Percentiles rank a stretch among this genome's conserved stretches.
Evolutionary conservation across 164 flowering plant genomes (phyloP).

Genomic region (Saururus chinensis): DNA sequence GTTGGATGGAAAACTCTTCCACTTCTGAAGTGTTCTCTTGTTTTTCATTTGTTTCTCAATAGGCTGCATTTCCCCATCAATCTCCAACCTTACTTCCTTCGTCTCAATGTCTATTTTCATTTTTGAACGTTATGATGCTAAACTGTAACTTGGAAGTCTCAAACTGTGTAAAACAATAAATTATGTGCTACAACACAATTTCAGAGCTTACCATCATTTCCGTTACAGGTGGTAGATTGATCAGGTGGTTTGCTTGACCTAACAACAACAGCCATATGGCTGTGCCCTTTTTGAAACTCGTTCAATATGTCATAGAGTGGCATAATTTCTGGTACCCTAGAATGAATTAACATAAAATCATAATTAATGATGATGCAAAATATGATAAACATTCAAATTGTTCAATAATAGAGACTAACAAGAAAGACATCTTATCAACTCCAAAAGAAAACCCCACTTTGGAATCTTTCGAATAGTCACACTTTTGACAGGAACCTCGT

Average conservation of each 20-base stretch:
- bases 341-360: no score
- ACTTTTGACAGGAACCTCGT: slow-evolving; percentile 75
- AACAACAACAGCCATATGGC: slow-evolving; percentile 97
- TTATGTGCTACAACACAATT: not conserved
- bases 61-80: slow-evolving; percentile 50
- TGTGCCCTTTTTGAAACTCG: slow-evolving; percentile 98
- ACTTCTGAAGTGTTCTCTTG: slow-evolving; percentile 48
- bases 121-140: no score
- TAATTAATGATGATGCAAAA: not conserved
- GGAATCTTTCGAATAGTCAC: slow-evolving; percentile 93
- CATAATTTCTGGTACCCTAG: slow-evolving; percentile 70
- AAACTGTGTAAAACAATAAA: no score
- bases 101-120: not conserved
- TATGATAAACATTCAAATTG: not conserved
- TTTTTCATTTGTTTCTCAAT: slow-evolving; percentile 39
- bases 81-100: slow-evolving; percentile 51
- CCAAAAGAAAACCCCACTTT: slow-evolving; percentile 32
- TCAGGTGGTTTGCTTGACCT: slow-evolving; percentile 27
- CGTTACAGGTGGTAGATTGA: slow-evolving; percentile 16
- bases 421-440: not conserved
- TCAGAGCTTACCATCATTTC: slow-evolving; percentile 32
- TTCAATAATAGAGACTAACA: not conserved
- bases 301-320: slow-evolving; percentile 93
- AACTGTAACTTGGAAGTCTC: no score
- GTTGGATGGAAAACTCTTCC: slow-evolving; percentile 72